Evolutionary conservation across 208 protist species (phyloP).

Genomic region (Leishmania tropica): DNA sequence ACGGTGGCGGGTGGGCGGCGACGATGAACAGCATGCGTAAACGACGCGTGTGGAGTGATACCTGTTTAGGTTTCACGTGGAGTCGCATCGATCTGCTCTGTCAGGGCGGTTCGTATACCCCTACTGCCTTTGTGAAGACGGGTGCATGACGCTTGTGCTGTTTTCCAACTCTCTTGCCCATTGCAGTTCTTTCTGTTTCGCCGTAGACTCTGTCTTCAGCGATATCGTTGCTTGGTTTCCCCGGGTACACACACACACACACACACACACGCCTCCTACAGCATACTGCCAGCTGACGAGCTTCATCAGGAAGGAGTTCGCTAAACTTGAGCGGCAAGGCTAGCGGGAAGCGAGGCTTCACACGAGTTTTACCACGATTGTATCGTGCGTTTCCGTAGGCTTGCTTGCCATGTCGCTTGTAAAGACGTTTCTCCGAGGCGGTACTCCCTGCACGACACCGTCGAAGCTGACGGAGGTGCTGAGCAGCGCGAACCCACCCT

Average conservation of each 20-base stretch:
- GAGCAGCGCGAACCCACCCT: slow-evolving; percentile 25
- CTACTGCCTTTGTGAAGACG: not conserved
- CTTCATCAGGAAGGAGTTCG: not conserved
- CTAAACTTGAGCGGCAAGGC: not conserved
- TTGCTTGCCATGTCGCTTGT: slow-evolving; percentile 46
- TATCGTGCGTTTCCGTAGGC: slow-evolving; percentile 1
- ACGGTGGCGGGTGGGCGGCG: not conserved
- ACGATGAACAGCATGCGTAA: not conserved
- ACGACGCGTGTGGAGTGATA: not conserved
- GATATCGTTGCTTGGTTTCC: not conserved
- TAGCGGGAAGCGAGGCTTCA: not conserved
- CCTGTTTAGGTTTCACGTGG: not conserved
- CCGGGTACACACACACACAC: not conserved
- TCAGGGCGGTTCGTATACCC: not conserved
- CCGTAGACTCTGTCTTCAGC: not conserved
- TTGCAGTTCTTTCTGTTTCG: not conserved
- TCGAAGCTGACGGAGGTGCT: slow-evolving; percentile 30
- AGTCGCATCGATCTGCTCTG: not conserved
- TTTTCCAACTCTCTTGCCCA: not conserved
- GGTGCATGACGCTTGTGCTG: not conserved
- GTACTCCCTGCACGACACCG: slow-evolving; percentile 35
- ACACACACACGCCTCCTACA: not conserved
- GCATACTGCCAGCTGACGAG: not conserved
- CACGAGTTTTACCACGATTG: not conserved
- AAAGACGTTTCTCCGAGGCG: slow-evolving; percentile 48